Evolutionary conservation across 768 basidiomycete species (phyloP).

Genomic region (Auricularia heimuer): DNA sequence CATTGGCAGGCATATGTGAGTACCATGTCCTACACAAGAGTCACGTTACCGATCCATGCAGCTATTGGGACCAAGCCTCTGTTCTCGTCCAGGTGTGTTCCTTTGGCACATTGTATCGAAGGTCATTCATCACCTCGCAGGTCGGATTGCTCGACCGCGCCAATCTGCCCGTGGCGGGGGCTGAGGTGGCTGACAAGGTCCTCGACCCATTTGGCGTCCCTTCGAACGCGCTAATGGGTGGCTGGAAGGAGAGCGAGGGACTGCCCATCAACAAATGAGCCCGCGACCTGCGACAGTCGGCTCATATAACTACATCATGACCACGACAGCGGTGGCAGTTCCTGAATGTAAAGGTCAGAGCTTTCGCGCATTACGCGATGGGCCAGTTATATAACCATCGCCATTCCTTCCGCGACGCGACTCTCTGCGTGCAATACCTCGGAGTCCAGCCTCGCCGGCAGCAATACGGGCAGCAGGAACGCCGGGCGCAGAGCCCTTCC

Average conservation of each 20-base stretch:
- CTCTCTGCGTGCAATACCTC: too few relatives aligned
- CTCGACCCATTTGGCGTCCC: slow-evolving; percentile 32
- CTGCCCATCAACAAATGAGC: slow-evolving; percentile 15
- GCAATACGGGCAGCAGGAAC: too few relatives aligned
- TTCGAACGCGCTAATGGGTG: slow-evolving; percentile 27
- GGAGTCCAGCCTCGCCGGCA: too few relatives aligned
- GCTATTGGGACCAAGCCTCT: slow-evolving; percentile 44
- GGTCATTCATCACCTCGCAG: slow-evolving; percentile 6
- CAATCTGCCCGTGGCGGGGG: slow-evolving; percentile 28
- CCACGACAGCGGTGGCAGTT: too few relatives aligned
- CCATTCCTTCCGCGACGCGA: too few relatives aligned
- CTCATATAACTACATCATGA: too few relatives aligned
- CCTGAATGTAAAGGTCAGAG: too few relatives aligned
- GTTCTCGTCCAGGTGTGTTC: slow-evolving; percentile 29
- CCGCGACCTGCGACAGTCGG: too few relatives aligned
- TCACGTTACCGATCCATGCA: slow-evolving; percentile 9
- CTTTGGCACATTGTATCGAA: background rate
- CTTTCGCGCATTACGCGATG: too few relatives aligned
- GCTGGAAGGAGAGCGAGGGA: slow-evolving; percentile 30
- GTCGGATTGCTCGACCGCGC: slow-evolving; percentile 27
- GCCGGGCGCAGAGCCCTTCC: too few relatives aligned
- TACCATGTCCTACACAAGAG: background rate
- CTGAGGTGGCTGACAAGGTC: slow-evolving; percentile 31
- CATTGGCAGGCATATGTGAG: background rate
- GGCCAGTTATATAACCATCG: too few relatives aligned